phyloP scores from a whole-genome alignment of 805 yeast species.

The Wickerhamomyces hampshirensis region DNA sequence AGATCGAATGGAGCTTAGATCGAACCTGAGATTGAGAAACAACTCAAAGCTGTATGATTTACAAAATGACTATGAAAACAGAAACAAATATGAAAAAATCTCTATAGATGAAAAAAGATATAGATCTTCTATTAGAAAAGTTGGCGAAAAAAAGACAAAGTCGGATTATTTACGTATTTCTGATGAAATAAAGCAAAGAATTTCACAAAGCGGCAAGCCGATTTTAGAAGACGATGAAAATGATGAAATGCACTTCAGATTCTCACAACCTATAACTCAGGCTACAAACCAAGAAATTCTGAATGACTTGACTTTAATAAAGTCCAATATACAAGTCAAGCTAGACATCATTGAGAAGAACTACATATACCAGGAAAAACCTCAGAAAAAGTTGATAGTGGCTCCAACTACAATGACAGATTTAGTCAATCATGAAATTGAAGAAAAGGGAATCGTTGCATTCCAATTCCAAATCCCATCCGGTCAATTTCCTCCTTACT shows the following conservation, averaged over 20 bases:
- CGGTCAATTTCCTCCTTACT: constrained; percentile 8
- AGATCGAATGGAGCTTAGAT: constrained; percentile 13
- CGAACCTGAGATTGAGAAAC: constrained; percentile 4
- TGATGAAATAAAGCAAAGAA: constrained; percentile 9
- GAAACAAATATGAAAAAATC: constrained; percentile 7
- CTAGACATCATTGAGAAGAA: constrained; percentile 19
- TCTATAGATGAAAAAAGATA: constrained; percentile 10
- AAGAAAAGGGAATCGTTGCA: constrained; percentile 13
- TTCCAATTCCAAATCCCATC: constrained; percentile 7
- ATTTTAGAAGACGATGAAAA: neutral
- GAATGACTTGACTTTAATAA: constrained; percentile 13
- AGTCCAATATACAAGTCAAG: constrained; percentile 3
- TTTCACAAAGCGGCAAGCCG: constrained; percentile 1
- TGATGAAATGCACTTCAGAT: neutral
- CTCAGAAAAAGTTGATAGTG: constrained; percentile 7
- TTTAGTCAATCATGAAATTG: constrained; percentile 22
- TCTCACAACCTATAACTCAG: constrained; percentile 5
- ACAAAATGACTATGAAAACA: constrained; percentile 16
- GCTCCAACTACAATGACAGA: constrained; percentile 25
- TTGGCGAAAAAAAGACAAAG: constrained; percentile 16
- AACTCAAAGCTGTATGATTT: constrained; percentile 2
- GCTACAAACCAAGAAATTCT: constrained; percentile 16
- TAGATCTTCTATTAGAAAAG: constrained; percentile 15
- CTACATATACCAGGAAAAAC: constrained; percentile 17
- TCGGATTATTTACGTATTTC: constrained; percentile 11